Percentiles rank a stretch among this genome's conserved stretches.
phyloP scores from a whole-genome alignment of 192 early-diverging fungal genomes.

The Irineochytrium annulatum region DNA sequence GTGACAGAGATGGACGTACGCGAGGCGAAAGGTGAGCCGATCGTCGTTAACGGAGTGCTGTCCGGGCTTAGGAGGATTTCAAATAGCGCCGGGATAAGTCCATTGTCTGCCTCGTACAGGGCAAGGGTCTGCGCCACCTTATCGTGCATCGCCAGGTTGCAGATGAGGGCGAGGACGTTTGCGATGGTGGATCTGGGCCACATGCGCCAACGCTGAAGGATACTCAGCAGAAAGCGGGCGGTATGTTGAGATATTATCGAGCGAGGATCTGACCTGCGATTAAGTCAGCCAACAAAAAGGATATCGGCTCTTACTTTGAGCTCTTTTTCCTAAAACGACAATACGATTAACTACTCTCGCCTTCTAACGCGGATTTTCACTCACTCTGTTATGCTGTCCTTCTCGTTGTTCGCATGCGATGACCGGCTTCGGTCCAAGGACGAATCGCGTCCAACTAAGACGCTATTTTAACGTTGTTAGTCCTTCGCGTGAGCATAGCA shows the following conservation, averaged over 20 bases:
- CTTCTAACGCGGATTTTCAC: too few species aligned
- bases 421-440: too few species aligned
- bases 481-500: too few species aligned
- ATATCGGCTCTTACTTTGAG: background rate
- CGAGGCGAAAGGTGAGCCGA: background rate
- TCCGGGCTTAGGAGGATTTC: background rate
- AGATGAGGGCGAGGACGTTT: conserved; percentile 1
- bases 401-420: too few species aligned
- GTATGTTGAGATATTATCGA: background rate
- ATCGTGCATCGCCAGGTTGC: conserved; percentile 14
- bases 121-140: conserved; percentile 8
- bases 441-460: too few species aligned
- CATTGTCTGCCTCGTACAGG: background rate
- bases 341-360: too few species aligned
- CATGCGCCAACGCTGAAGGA: background rate
- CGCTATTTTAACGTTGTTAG: too few species aligned
- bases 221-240: background rate
- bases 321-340: background rate
- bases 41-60: too few species aligned
- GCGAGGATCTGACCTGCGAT: too few species aligned
- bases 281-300: too few species aligned
- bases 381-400: too few species aligned
- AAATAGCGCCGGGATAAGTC: conserved; percentile 5
- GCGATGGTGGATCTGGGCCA: conserved; percentile 1
- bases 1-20: too few species aligned